Conservation (phyloP, 2,329 filamentous ascomycete genomes). For the Laburnicola sp. region DNA sequence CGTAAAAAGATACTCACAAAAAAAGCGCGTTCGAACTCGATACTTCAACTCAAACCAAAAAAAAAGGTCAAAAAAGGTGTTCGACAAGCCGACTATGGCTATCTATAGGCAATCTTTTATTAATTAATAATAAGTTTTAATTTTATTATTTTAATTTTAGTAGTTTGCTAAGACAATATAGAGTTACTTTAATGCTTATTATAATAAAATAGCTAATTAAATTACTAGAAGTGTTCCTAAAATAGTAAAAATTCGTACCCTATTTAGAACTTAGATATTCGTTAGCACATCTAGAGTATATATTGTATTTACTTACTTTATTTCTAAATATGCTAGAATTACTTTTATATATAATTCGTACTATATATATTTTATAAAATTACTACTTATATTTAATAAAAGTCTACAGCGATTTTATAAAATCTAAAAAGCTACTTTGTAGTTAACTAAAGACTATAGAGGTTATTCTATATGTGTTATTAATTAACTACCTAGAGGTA, state of each 20-base stretch:
- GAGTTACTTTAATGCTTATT: background rate
- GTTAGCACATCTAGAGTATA: background rate
- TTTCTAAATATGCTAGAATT: background rate
- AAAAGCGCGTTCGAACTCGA: no score
- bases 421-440: slow-evolving; percentile 1
- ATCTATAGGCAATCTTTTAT: background rate
- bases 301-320: slow-evolving; percentile 1
- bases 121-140: slow-evolving; percentile 2
- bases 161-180: background rate
- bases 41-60: no score
- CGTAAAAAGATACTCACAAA: no score
- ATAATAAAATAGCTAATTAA: slow-evolving; percentile 6
- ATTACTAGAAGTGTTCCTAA: slow-evolving; percentile 5
- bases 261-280: slow-evolving; percentile 5
- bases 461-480: background rate
- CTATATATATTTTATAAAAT: background rate
- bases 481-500: no score
- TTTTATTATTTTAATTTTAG: slow-evolving; percentile 2
- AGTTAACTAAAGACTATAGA: background rate
- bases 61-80: no score
- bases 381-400: background rate
- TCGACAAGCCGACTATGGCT: no score
- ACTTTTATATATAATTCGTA: background rate
- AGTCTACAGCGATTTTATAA: slow-evolving; percentile 6
- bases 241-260: slow-evolving; percentile 1